Conservation (phyloP, 2,329 filamentous ascomycete genomes). For the Arthrobotrys entomopaga region DNA sequence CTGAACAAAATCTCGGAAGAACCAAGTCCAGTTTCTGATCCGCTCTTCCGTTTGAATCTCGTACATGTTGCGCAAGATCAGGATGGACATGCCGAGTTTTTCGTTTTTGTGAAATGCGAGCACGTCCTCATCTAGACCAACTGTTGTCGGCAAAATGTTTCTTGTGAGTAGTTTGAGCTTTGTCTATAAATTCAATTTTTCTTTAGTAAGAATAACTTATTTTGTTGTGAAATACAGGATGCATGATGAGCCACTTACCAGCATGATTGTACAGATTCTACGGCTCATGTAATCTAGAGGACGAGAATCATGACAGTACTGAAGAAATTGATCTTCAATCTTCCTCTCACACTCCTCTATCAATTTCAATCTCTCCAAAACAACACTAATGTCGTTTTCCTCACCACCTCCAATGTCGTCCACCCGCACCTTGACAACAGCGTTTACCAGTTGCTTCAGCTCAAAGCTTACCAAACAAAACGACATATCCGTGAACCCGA, state of each 20-base stretch:
- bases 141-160: not conserved
- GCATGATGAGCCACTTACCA: slow-evolving; percentile 3
- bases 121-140: not conserved
- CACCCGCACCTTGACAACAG: not conserved
- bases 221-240: not conserved
- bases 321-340: not conserved
- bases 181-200: not conserved
- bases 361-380: not conserved
- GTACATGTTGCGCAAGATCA: slow-evolving; percentile 12
- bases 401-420: not conserved
- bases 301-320: slow-evolving; percentile 13
- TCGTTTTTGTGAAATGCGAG: not conserved
- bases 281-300: slow-evolving; percentile 17
- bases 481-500: slow-evolving; percentile 11
- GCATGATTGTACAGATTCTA: slow-evolving; percentile 16
- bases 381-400: not conserved
- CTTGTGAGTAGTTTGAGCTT: slow-evolving; percentile 11
- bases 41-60: slow-evolving; percentile 2
- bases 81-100: not conserved
- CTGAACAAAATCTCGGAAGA: slow-evolving; percentile 19
- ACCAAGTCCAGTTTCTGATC: slow-evolving; percentile 19
- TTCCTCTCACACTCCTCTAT: not conserved
- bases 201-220: too few species aligned
- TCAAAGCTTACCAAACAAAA: slow-evolving; percentile 17
- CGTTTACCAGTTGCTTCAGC: slow-evolving; percentile 8